These are phyloP conservation scores for Penicillium samsonianum DNA, from an alignment of 495 filamentous ascomycete genomes.

Conservation along the genomic window DNA sequence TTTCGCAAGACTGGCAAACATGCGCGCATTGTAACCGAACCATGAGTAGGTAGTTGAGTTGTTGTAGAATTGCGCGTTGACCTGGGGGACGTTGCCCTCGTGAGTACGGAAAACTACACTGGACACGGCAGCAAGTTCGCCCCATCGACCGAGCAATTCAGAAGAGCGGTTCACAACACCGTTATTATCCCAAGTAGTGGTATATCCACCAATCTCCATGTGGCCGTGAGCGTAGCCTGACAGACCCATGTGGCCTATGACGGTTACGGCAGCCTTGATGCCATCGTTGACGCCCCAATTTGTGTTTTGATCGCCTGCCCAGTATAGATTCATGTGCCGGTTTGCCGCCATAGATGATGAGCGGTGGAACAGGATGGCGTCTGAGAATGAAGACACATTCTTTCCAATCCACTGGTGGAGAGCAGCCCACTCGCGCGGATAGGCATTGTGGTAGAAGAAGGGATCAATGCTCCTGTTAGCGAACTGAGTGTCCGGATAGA, in stretches of 20 bases:
- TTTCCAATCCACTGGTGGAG: constrained; percentile 27
- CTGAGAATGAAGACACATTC: constrained; percentile 20
- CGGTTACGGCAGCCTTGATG: constrained; percentile 29
- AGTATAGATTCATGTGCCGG: constrained; percentile 31
- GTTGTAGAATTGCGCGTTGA: constrained; percentile 30
- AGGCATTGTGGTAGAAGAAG: constrained; percentile 26
- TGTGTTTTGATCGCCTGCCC: constrained; percentile 29
- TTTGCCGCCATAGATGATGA: constrained; percentile 25
- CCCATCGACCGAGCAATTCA: constrained; percentile 30
- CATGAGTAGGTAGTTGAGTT: constrained; percentile 25
- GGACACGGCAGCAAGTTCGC: constrained; percentile 26
- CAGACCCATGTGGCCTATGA: constrained; percentile 31
- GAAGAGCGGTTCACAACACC: constrained; percentile 27
- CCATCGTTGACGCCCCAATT: constrained; percentile 32
- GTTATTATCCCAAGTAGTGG: constrained; percentile 23
- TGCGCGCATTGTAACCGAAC: constrained; percentile 28
- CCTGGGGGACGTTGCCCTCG: constrained; percentile 27
- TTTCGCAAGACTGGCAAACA: constrained; percentile 25
- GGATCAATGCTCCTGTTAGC: constrained; percentile 26
- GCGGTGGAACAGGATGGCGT: constrained; percentile 28
- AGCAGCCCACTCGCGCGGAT: constrained; percentile 27
- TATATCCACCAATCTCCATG: constrained; percentile 29
- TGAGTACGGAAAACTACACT: constrained; percentile 29
- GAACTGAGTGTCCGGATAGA: constrained; percentile 21
- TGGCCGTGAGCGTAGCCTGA: constrained; percentile 30